Percentiles rank a stretch among this genome's conserved stretches.
These are phyloP conservation scores for Leccinellum luteum DNA, from an alignment of 768 basidiomycete species.

Conservation along the genomic window DNA sequence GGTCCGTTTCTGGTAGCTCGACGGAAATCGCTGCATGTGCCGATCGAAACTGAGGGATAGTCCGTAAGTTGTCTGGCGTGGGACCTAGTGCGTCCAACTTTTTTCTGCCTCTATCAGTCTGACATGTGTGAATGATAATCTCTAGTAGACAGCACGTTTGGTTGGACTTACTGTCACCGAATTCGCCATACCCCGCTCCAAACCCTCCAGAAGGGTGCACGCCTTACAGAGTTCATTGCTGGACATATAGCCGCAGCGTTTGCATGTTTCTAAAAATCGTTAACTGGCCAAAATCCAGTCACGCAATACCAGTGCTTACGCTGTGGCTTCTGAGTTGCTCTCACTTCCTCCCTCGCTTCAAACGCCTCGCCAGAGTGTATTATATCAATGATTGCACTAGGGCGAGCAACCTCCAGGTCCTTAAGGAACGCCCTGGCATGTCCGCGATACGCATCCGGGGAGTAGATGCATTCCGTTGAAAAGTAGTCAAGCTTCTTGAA, in stretches of 20 bases:
- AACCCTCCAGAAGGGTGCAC: constrained; percentile 84
- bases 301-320: constrained; percentile 49
- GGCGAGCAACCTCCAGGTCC: constrained; percentile 90
- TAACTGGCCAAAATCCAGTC: not conserved
- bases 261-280: constrained; percentile 69
- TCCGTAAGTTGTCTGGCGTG: constrained; percentile 65
- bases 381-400: constrained; percentile 95
- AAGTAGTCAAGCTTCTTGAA: constrained; percentile 99
- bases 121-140: constrained; percentile 5
- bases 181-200: constrained; percentile 77
- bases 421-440: constrained; percentile 94
- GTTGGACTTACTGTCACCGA: constrained; percentile 54
- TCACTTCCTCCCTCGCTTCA: constrained; percentile 82
- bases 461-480: constrained; percentile 99
- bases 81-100: constrained; percentile 58
- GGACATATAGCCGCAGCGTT: constrained; percentile 92
- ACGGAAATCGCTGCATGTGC: constrained; percentile 41
- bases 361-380: constrained; percentile 96
- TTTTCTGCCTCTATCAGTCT: constrained; percentile 70
- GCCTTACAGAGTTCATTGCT: constrained; percentile 97
- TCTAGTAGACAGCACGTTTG: not conserved
- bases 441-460: constrained; percentile 96
- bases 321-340: constrained; percentile 76
- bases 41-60: constrained; percentile 67
- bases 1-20: constrained; percentile 30